Conservation (phyloP, 495 filamentous ascomycete genomes). For the Polyplosphaeria fusca region DNA sequence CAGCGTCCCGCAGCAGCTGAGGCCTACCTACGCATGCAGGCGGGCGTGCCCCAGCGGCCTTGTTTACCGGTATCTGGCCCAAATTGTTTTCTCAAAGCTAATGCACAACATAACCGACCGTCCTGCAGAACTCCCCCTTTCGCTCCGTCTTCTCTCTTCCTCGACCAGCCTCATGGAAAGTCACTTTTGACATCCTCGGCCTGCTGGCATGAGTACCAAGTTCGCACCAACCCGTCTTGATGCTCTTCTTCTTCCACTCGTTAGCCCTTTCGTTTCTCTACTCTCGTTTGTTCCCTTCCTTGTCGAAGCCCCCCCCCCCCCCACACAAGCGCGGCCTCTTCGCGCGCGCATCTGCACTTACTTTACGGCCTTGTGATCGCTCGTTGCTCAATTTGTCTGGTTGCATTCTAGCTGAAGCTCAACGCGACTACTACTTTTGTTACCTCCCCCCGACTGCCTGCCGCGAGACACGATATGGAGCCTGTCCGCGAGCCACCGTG, state of each 20-base stretch:
- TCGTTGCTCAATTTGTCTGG: slow-evolving; percentile 34
- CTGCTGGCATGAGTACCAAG: slow-evolving; percentile 29
- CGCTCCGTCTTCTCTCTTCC: slow-evolving; percentile 12
- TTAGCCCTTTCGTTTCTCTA: slow-evolving; percentile 22
- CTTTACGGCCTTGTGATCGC: slow-evolving; percentile 33
- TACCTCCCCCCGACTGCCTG: slow-evolving; percentile 14
- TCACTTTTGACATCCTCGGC: slow-evolving; percentile 28
- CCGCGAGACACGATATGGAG: slow-evolving; percentile 28
- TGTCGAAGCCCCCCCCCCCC: neutral
- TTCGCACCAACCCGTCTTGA: slow-evolving; percentile 17
- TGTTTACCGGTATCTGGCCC: slow-evolving; percentile 19
- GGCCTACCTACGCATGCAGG: neutral
- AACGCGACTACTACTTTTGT: slow-evolving; percentile 24
- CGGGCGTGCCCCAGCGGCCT: too few species aligned
- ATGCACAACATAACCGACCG: slow-evolving; percentile 29
- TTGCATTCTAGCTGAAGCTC: slow-evolving; percentile 23
- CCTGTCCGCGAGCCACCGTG: slow-evolving; percentile 43
- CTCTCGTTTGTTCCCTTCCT: slow-evolving; percentile 31
- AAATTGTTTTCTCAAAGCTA: slow-evolving; percentile 28
- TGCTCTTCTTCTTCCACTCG: slow-evolving; percentile 30
- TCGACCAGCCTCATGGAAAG: slow-evolving; percentile 32
- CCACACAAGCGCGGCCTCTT: slow-evolving; percentile 22
- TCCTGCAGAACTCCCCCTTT: slow-evolving; percentile 15
- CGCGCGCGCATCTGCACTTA: slow-evolving; percentile 33
- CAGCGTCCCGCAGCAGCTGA: slow-evolving; percentile 5